These are phyloP conservation scores for Ceratocystis eucalypticola DNA, from an alignment of 2,329 filamentous ascomycete species.

Conservation along the genomic window DNA sequence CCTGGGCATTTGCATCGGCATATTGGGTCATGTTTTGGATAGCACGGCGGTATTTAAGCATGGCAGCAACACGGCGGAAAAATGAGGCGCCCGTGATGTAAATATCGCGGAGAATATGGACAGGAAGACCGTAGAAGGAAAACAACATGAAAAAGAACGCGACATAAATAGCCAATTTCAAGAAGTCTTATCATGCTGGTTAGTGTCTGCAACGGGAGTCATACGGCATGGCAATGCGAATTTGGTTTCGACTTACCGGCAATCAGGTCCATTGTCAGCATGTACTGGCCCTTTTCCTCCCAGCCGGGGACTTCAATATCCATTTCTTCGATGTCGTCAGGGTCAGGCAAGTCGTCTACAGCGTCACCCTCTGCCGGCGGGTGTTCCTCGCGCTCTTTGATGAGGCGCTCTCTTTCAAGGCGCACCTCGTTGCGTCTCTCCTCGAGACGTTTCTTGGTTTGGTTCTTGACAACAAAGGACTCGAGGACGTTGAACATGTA, in stretches of 20 bases:
- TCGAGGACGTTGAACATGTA: constrained; percentile 72
- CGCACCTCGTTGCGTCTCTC: constrained; percentile 56
- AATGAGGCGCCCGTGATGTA: constrained; percentile 91
- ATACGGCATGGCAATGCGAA: neutral
- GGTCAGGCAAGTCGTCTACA: constrained; percentile 36
- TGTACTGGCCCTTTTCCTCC: constrained; percentile 89
- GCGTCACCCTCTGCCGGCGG: constrained; percentile 32
- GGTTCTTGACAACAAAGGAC: constrained; percentile 57
- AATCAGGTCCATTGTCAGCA: constrained; percentile 74
- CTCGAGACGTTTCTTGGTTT: constrained; percentile 56
- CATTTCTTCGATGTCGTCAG: constrained; percentile 76
- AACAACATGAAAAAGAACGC: constrained; percentile 89
- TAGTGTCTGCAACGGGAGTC: neutral
- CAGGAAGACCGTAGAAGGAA: constrained; percentile 85
- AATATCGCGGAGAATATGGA: constrained; percentile 91
- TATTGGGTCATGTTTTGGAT: constrained; percentile 92
- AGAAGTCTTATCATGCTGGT: constrained; percentile 48
- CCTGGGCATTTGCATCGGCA: constrained; percentile 76
- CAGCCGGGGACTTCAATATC: constrained; percentile 92
- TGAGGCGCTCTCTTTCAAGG: constrained; percentile 40
- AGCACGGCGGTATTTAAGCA: constrained; percentile 79
- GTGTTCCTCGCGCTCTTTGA: constrained; percentile 35
- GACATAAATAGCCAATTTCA: constrained; percentile 80
- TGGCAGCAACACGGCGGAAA: constrained; percentile 73
- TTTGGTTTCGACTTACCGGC: constrained; percentile 44